Evolutionary conservation across 2,329 filamentous ascomycete species (phyloP).

Genomic region (Cryphonectria nitschkei): DNA sequence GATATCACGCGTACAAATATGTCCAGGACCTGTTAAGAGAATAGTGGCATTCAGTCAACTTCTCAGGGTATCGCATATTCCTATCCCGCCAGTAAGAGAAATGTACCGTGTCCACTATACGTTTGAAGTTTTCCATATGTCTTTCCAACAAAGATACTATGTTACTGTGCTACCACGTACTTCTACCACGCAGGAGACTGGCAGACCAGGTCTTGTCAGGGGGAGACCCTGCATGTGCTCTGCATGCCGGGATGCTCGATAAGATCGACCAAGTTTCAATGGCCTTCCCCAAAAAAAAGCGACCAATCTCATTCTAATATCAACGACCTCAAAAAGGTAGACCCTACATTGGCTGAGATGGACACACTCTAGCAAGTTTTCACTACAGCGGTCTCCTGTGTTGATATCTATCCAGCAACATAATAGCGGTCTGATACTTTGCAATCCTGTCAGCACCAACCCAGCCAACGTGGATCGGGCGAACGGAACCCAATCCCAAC

Average conservation of each 20-base stretch:
- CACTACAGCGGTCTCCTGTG: not conserved
- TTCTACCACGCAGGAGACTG: not conserved
- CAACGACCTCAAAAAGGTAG: not conserved
- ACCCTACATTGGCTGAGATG: not conserved
- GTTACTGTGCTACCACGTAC: not conserved
- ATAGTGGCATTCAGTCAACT: not conserved
- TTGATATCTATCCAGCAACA: not conserved
- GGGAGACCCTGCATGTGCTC: conserved; percentile 1
- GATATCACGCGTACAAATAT: not conserved
- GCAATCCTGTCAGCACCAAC: not conserved
- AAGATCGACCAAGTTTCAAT: conserved; percentile 1
- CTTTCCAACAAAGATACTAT: not conserved
- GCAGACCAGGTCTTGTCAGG: conserved; percentile 2
- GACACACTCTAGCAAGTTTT: not conserved
- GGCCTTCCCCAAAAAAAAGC: not conserved
- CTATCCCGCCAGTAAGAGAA: not conserved
- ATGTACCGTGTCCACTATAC: not conserved
- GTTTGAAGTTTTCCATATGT: not conserved
- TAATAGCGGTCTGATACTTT: not conserved
- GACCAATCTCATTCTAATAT: not conserved
- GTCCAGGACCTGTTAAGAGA: not conserved
- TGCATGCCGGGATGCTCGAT: not conserved
- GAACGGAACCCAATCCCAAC: not conserved
- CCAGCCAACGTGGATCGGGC: not conserved
- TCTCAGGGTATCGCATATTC: not conserved